Base-by-base conservation (phyloP, 2,329 filamentous ascomycete species). In the Aspergillus jensenii region DNA sequence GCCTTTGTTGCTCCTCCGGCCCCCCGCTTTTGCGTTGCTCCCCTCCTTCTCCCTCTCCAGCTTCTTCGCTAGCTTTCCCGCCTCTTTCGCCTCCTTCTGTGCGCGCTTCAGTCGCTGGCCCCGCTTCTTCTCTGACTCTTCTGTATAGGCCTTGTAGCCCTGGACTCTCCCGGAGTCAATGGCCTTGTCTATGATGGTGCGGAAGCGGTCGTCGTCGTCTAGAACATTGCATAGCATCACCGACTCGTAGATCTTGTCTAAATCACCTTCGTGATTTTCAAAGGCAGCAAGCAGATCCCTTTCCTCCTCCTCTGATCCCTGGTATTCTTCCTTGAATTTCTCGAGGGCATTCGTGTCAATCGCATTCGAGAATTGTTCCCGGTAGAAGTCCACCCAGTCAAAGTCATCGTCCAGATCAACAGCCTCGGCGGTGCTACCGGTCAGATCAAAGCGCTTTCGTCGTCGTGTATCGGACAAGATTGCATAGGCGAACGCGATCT, bases 401-500 rank as follows among this genome's bases (percentile, higher is more conserved):
- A 98, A 99, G 54, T 88, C 90, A 4, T 85, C 83, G 71, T 91
- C 89, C 52, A 81, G 76, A 33, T 82, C 83, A 21, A 96, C 84
- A 8, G 87, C 88, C 71, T 97, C 93, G 11, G 90, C 86, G 0
- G 93, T 98, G 56, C 89, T 95, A 55, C 95, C 95, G 0, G 93
- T 98, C 53, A 84, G 82, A 71, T 99, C 93, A 79, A 96, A 99
- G 59, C 91, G 90, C 66, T 87, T 87, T 65, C 95, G 90, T 53
- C 95, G 87, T 19, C 82, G 81, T 21, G 89, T 82, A 66, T 97
- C 91, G 33, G 91, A 96, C 37, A 99, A 89, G 50, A 99, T 85
- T 35, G 92, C 93, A 71, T 98, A 96, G 52, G 95, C 93, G 69
- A 97, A 93, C 23, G 93, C 93, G 66, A 99, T 87, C 66, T 89